A percentile compares a stretch with the other conserved stretches of the same genome.
These are phyloP conservation scores for Vaccinium darrowii DNA, from an alignment of 148 eudicot species.

Conservation along the genomic window DNA sequence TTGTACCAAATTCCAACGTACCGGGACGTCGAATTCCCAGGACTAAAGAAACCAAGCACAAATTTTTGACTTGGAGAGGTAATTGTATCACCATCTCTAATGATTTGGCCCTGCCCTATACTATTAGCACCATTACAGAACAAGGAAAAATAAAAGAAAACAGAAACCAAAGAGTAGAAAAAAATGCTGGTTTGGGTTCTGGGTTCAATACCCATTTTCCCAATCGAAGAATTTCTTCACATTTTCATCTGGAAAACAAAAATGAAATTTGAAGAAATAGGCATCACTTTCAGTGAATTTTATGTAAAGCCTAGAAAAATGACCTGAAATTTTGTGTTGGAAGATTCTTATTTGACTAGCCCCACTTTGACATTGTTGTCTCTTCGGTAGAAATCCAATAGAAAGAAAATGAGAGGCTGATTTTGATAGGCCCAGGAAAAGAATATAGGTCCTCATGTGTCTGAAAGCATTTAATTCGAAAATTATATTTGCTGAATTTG, in stretches of 20 bases:
- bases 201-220: constrained; percentile 4
- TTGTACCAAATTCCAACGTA: constrained; percentile 71
- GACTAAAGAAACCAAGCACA: constrained; percentile 69
- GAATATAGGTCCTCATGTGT: not conserved
- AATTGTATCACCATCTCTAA: constrained; percentile 51
- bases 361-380: not conserved
- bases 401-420: not conserved
- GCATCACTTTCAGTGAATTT: not conserved
- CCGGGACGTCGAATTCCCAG: constrained; percentile 45
- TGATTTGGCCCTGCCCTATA: constrained; percentile 27
- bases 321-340: constrained; percentile 11
- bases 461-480: not conserved
- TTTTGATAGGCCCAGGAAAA: not conserved
- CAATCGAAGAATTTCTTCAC: not conserved
- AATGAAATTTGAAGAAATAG: not conserved
- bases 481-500: not conserved
- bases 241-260: not conserved
- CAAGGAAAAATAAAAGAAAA: not conserved
- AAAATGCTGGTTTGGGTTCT: not conserved
- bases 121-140: constrained; percentile 17
- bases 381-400: not conserved
- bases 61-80: constrained; percentile 38
- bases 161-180: constrained; percentile 6
- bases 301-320: not conserved
- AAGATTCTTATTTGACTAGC: not conserved